Base-by-base conservation (phyloP, 805 yeast genomes). In the Ogataea naganishii region DNA sequence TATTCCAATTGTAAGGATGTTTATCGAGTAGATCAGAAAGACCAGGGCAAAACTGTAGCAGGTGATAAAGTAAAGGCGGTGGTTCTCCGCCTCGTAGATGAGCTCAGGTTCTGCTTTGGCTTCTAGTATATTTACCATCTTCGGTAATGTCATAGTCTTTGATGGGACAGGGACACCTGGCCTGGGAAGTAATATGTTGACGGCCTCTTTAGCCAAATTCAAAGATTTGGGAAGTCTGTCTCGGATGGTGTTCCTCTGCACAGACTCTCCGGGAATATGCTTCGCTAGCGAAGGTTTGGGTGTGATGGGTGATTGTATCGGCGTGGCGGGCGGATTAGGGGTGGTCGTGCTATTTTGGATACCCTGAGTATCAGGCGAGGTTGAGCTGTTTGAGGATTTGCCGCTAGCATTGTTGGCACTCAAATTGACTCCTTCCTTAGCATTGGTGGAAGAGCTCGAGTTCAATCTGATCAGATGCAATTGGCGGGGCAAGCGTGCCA, bases 21-120 rank as follows among this genome's bases (percentile, higher is more conserved):
- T 72, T 27, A 79, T 50, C 5, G 80, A 82, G 49, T 83, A 83
- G n/a, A 79, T 63, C 3, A 80, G 62, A 42, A 80, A 72, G 8
- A 78, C 74, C 22, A 81, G 56, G 0, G 86, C 83, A 46, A 79
- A 64, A 26, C 82, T 73, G 37, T 76, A 72, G 47, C 82, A 71
- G 14, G 74, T 68, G 8, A 81, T 58, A 50, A 82, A 83, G 51
- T 82, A 84, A 19, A 81, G 60, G 33, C 80, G 61, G 48, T 84
- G 94, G 0, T 92, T 82, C 53, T 84, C 94, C 16, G 86, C 74
- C 60, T 82, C 89, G 53, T 83, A 84, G 25, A 83, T 65, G 31
- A 83, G 59, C 45, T 82, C 94, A 1, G 89, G 89, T 27, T 68
- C 65, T 9, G 54, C 56, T 41, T 76, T 72, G 23, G 59, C 56